Conservation (phyloP, 495 filamentous ascomycete species). For the Cercophora scortea region DNA sequence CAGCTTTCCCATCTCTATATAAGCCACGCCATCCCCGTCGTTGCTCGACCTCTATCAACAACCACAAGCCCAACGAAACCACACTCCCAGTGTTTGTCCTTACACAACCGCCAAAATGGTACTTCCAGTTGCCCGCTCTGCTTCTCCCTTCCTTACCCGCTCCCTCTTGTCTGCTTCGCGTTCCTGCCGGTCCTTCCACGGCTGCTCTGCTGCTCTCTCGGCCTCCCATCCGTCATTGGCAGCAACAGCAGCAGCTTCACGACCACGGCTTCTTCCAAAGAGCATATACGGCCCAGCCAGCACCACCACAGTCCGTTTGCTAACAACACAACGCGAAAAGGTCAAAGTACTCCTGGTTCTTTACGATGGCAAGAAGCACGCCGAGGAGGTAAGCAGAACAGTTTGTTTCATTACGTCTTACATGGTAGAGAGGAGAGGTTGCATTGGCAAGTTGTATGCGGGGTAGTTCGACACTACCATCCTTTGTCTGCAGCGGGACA, state of each 20-base stretch:
- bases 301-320: conserved; percentile 21
- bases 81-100: background rate
- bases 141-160: conserved; percentile 16
- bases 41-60: background rate
- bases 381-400: conserved; percentile 37
- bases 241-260: conserved; percentile 16
- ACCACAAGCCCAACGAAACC: background rate
- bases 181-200: conserved; percentile 19
- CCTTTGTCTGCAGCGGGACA: too few species aligned
- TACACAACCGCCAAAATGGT: conserved; percentile 41
- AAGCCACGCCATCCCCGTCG: too few species aligned
- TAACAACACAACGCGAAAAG: conserved; percentile 43
- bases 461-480: background rate
- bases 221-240: background rate
- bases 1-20: too few species aligned
- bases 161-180: conserved; percentile 9
- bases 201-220: too few species aligned
- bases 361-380: conserved; percentile 48
- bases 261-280: background rate
- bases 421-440: background rate
- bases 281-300: background rate
- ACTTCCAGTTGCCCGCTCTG: conserved; percentile 23
- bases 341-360: conserved; percentile 50
- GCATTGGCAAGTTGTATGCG: background rate
- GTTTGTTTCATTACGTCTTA: conserved; percentile 2